Evolutionary conservation across 768 basidiomycete genomes (phyloP), one percentile per base, ranked within the genome.

Genomic region (Ephemerocybe angulata): DNA sequence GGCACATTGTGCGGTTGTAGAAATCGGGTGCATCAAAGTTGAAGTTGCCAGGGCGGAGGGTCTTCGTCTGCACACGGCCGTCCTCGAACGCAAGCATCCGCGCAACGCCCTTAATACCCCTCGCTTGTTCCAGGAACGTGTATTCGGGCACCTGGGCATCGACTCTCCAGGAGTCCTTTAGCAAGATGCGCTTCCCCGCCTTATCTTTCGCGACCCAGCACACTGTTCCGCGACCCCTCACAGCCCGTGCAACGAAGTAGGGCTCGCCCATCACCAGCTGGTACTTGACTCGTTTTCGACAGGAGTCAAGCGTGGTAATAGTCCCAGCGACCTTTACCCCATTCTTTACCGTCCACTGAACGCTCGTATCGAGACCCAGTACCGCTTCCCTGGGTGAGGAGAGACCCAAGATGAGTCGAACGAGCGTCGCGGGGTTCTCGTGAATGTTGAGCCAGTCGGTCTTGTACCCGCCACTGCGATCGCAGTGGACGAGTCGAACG

Each of bases 401-500:
- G 4, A 55, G 35, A 10, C 54, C 44, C 11, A 47, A 22, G 25
- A 55, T 27, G 19, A 49, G 31, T 15, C 54, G 44, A 11, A 55
- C 28, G 27, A 55, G 44, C 11, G 22, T 31, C 12, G 15, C 11
- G 6, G 54, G 40, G n/a, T 55, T 19, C 15, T 47, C n/a, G 33
- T 55, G 44, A 21, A 55, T 24, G 47, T 55, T 28, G 35, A 49
- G 4, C 22, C 15, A 25, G 3, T 12, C 21, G 10, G 54, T 35
- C 17, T 48, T 35, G 19, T 55, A 22, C 10, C 15, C 31, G 3
- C 54, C 54, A 24, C 33, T 27, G 5, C 54, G 30, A 37, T 55
- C 54, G 33, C 13, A 55, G 13, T 55, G 54, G 15, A 49, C n/a
- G 25, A 55, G 38, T 10, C 54, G 54, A 19, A 49, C 5, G 33